phyloP scores from a whole-genome alignment of 345 rosid genomes.

The Rhodomyrtus tomentosa region DNA sequence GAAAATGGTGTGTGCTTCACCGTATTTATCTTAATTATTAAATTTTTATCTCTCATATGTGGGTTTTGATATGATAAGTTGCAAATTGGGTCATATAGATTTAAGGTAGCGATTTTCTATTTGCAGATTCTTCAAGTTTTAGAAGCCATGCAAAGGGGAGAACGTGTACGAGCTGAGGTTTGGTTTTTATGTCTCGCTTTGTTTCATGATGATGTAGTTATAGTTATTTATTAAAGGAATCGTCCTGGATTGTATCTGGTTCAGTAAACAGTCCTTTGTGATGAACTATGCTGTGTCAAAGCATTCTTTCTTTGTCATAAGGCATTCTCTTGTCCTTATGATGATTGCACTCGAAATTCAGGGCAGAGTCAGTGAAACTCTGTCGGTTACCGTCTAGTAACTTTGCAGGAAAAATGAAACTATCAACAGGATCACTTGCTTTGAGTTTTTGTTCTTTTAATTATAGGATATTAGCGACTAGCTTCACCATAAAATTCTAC shows the following conservation, averaged over 20 bases:
- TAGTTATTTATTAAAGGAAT: not conserved
- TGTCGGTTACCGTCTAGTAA: not conserved
- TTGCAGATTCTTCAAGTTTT: conserved; percentile 75
- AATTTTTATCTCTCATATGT: not conserved
- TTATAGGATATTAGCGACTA: not conserved
- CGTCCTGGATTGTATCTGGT: not conserved
- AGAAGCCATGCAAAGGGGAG: conserved; percentile 75
- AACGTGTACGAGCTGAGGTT: conserved; percentile 67
- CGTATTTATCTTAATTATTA: not conserved
- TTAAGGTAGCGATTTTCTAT: conserved; percentile 7
- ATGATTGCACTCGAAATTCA: not conserved
- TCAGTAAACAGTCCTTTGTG: not conserved
- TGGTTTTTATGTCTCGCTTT: conserved; percentile 10
- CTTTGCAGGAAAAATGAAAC: not conserved
- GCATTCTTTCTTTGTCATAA: not conserved
- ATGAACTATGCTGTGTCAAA: not conserved
- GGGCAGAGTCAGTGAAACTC: not conserved
- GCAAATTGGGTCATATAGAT: not conserved
- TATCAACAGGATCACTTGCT: not conserved
- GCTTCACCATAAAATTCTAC: not conserved
- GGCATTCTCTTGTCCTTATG: not conserved
- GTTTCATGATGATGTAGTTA: not conserved
- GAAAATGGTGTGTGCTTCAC: not conserved
- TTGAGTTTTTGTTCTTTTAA: not conserved
- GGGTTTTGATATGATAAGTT: not conserved